Conservation (phyloP, 495 filamentous ascomycete species). For the Articulospora tetracladia region DNA sequence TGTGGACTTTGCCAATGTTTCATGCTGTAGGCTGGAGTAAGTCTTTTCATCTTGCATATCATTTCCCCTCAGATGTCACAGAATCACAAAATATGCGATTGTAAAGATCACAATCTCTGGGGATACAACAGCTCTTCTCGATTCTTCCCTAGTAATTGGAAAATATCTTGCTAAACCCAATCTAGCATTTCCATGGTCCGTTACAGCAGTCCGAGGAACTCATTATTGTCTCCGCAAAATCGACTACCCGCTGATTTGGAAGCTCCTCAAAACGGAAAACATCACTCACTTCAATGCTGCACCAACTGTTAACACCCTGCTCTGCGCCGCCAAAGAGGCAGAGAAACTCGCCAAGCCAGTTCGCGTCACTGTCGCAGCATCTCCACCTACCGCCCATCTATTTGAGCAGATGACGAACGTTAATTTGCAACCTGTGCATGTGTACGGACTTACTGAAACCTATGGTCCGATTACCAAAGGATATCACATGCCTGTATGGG, state of each 20-base stretch:
- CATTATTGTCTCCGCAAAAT: constrained; percentile 95
- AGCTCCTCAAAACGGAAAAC: constrained; percentile 71
- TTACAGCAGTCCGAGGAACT: constrained; percentile 87
- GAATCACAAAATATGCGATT: too few relatives aligned
- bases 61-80: not conserved
- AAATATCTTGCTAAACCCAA: constrained; percentile 6
- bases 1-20: constrained; percentile 97
- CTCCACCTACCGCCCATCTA: constrained; percentile 80
- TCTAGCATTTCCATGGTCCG: constrained; percentile 62
- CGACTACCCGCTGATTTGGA: constrained; percentile 91
- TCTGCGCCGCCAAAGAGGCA: constrained; percentile 75
- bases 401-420: constrained; percentile 87
- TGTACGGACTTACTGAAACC: constrained; percentile 93
- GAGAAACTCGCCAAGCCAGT: constrained; percentile 65
- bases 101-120: too few relatives aligned
- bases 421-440: constrained; percentile 89
- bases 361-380: constrained; percentile 87
- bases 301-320: constrained; percentile 91
- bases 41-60: constrained; percentile 40
- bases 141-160: not conserved
- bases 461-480: constrained; percentile 96
- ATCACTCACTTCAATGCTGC: constrained; percentile 96
- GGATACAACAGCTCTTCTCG: too few relatives aligned
- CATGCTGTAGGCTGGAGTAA: constrained; percentile 84
- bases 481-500: constrained; percentile 83